These are phyloP conservation scores for Chrysosporium keratinophilum DNA, from an alignment of 2,329 filamentous ascomycete genomes.

Conservation along the genomic window DNA sequence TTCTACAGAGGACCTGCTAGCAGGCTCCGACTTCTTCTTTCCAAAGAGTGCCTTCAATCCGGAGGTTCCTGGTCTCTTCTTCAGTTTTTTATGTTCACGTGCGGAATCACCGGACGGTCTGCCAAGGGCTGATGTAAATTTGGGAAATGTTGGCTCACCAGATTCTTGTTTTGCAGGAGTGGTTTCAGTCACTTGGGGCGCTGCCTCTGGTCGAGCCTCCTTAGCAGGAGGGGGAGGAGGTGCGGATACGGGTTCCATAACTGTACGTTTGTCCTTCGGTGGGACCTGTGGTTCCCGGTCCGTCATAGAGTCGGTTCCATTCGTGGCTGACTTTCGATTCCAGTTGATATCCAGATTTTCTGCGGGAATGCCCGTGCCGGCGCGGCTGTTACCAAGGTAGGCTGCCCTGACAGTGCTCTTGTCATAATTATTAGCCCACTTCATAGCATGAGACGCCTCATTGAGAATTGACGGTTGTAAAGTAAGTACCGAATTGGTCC, in stretches of 20 bases:
- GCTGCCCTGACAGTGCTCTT: slow-evolving; percentile 74
- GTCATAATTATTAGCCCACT: slow-evolving; percentile 94
- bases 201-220: background rate
- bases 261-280: slow-evolving; percentile 5
- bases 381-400: slow-evolving; percentile 66
- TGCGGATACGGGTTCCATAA: background rate
- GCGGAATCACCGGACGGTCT: slow-evolving; percentile 24
- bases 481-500: slow-evolving; percentile 84
- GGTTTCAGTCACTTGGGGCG: slow-evolving; percentile 10
- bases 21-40: slow-evolving; percentile 29
- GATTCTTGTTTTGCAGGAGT: slow-evolving; percentile 18
- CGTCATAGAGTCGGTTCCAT: background rate
- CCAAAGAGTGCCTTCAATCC: slow-evolving; percentile 39
- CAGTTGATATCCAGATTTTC: slow-evolving; percentile 34
- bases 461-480: slow-evolving; percentile 73
- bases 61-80: slow-evolving; percentile 34
- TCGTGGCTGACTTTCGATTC: slow-evolving; percentile 25
- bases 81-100: slow-evolving; percentile 35
- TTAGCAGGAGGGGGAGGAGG: slow-evolving; percentile 5
- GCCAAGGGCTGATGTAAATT: slow-evolving; percentile 24
- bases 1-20: slow-evolving; percentile 27
- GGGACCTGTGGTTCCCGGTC: background rate
- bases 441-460: slow-evolving; percentile 87
- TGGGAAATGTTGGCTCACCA: slow-evolving; percentile 17
- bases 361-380: slow-evolving; percentile 55